Evolutionary conservation across 495 filamentous ascomycete species (phyloP), one percentile per base, ranked within the genome.

Genomic region (Entonaema liquescens): DNA sequence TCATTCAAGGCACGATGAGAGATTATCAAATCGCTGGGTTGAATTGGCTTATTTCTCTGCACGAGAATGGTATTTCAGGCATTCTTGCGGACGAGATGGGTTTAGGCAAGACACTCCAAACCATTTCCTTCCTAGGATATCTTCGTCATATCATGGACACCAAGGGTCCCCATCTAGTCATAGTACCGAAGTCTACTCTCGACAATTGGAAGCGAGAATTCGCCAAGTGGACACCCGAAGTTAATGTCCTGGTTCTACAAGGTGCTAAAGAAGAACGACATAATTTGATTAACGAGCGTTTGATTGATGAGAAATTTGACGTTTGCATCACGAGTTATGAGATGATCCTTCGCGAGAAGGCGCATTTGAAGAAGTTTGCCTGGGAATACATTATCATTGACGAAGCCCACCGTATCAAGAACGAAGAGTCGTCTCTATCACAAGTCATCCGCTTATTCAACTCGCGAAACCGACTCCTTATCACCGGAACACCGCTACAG

Each of bases 381-480:
- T 99, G 96, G 96, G 95, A 99, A 78, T 99, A 99, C 78, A 98
- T 99, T 79, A 97, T 99, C 78, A 97, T 99, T 60, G 96, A 99
- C 75, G 96, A 99, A 77, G 96, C 96, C 4, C 96, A 99, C 78
- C 93, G 96, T 21, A 98, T 99, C 83, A 99, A 99, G 82, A 99
- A 99, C 79, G 96, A 99, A 78, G 93, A 97, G 78, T 99, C 96
- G 0, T 96, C 96, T 2, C 84, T 99, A 4, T 93, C 96, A 1
- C 95, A 99, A 73, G 96, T 98, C 62, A 97, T 99, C 67, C 93
- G 96, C 63, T 82, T 98, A 29, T 98, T 99, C 85, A 94, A 95
- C 80, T 99, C 96, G 7, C 86, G 96, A 71, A 98, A 98, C 76
- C 90, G 96, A 23, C 86, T 99, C 31, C 82, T 99, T 60, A 99